Conservation (phyloP, 345 rosid genomes). For the Clausena lansium region DNA sequence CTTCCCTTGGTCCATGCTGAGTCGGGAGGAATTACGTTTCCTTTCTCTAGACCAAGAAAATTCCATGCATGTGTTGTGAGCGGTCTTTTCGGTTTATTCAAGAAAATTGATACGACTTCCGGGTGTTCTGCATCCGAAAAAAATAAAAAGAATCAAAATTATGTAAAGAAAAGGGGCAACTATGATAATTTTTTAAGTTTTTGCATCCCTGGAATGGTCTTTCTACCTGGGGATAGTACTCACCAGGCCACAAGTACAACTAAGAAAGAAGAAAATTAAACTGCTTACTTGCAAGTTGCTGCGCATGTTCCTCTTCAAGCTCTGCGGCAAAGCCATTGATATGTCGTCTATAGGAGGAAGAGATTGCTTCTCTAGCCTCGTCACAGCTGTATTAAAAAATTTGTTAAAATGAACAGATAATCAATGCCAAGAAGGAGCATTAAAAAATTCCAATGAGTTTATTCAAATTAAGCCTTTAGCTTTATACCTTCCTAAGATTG, state of each 20-base stretch:
- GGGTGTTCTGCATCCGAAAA: slow-evolving; percentile 46
- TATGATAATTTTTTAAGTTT: too few species aligned
- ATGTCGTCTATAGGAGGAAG: slow-evolving; percentile 29
- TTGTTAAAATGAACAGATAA: not conserved
- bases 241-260: not conserved
- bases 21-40: slow-evolving; percentile 28
- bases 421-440: not conserved
- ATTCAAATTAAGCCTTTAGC: too few species aligned
- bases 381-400: slow-evolving; percentile 11
- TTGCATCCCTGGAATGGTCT: too few species aligned
- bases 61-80: slow-evolving; percentile 71
- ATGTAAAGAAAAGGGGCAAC: too few species aligned
- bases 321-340: slow-evolving; percentile 39
- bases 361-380: slow-evolving; percentile 17
- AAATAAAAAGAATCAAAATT: too few species aligned
- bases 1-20: slow-evolving; percentile 49
- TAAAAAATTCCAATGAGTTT: too few species aligned
- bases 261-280: not conserved
- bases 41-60: slow-evolving; percentile 49
- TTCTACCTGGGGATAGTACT: too few species aligned
- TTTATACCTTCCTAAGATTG: slow-evolving; percentile 36
- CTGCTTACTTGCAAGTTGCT: slow-evolving; percentile 26
- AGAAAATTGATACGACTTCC: slow-evolving; percentile 52
- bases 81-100: slow-evolving; percentile 41
- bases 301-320: slow-evolving; percentile 29